Base-by-base conservation (phyloP, 306 rosid species). In the Cicer cuneatum region DNA sequence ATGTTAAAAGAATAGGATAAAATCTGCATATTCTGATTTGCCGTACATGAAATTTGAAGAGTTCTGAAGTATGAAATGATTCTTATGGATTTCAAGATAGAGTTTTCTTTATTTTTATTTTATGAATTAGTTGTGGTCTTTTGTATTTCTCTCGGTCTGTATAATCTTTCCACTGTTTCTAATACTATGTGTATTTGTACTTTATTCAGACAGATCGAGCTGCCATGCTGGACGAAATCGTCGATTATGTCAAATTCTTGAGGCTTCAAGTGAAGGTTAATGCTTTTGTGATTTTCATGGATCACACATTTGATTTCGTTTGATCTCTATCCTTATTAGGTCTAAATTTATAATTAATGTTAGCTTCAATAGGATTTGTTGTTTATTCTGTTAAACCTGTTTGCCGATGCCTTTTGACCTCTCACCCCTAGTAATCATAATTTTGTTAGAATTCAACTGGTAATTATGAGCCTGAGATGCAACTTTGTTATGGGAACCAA, bases 191-290 rank as follows among this genome's bases (percentile, higher is more conserved):
- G 56, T 40, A 35, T 78, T 40, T 77, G 38, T 77, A 29, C 67
- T 66, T 70, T 45, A 39, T 58, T 78, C 85, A 93, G 98, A 87
- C 96, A 11, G 97, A 93, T 82, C 88, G 93, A 86, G 98, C 98
- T 79, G 98, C 93, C 39, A 93, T 93, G 98, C 93, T 93, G 7
- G 98, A 93, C 66, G 98, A 93, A 80, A 93, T 93, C 56, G 94
- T 90, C 82, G 98, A 93, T 85, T 93, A 93, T 54, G 98, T 93
- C 79, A 93, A 93, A 92, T 93, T 93, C 86, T 86, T 93, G 63
- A 92, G 90, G 81, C 98, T 93, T 77, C 98, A 93, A 86, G 98
- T 93, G 45, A 93, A 93, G 98, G 98, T 90, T 64, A 81, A 57
- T 60, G 66, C 29, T 65, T 71, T 69, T 74, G 59, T 57, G 51